A percentile compares a stretch with the other conserved stretches of the same genome.
phyloP scores from a whole-genome alignment of 2,329 filamentous ascomycete species.

The Phaeoacremonium minimum region DNA sequence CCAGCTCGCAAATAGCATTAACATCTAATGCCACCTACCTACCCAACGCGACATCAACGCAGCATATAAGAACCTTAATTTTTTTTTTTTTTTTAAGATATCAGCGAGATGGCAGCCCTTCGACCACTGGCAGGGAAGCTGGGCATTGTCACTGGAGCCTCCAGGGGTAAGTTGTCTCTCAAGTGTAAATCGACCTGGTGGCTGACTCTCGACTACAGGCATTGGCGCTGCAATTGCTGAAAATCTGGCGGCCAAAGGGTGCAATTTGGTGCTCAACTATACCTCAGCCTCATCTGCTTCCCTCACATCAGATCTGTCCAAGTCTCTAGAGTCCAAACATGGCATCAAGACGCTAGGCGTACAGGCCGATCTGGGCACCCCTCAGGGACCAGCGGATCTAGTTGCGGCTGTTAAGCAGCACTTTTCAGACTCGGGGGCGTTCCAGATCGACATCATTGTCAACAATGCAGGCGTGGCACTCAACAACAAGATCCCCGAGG shows the following conservation, averaged over 20 bases:
- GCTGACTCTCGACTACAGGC: too few relatives aligned
- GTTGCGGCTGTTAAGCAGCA: slow-evolving; percentile 54
- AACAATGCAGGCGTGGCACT: slow-evolving; percentile 72
- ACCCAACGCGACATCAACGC: too few relatives aligned
- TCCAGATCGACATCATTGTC: slow-evolving; percentile 77
- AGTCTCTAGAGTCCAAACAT: slow-evolving; percentile 51
- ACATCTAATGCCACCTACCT: too few relatives aligned
- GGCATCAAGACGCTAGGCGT: slow-evolving; percentile 56
- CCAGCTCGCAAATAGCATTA: too few relatives aligned
- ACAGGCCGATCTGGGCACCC: slow-evolving; percentile 67
- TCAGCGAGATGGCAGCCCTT: slow-evolving; percentile 9
- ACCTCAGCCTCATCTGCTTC: slow-evolving; percentile 39
- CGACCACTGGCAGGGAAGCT: slow-evolving; percentile 10
- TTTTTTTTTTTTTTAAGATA: too few relatives aligned
- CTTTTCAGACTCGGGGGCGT: slow-evolving; percentile 45
- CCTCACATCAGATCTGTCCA: slow-evolving; percentile 57
- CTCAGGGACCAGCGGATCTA: slow-evolving; percentile 55
- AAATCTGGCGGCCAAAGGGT: slow-evolving; percentile 69
- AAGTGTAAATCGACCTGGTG: too few relatives aligned
- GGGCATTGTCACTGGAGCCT: slow-evolving; percentile 38
- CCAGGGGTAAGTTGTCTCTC: slow-evolving; percentile 69
- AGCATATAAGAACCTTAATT: too few relatives aligned
- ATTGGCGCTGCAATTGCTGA: slow-evolving; percentile 63
- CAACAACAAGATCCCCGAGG: slow-evolving; percentile 62
- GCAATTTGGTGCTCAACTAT: slow-evolving; percentile 67